phyloP scores from a whole-genome alignment of 345 rosid species.

The Viola odorata region DNA sequence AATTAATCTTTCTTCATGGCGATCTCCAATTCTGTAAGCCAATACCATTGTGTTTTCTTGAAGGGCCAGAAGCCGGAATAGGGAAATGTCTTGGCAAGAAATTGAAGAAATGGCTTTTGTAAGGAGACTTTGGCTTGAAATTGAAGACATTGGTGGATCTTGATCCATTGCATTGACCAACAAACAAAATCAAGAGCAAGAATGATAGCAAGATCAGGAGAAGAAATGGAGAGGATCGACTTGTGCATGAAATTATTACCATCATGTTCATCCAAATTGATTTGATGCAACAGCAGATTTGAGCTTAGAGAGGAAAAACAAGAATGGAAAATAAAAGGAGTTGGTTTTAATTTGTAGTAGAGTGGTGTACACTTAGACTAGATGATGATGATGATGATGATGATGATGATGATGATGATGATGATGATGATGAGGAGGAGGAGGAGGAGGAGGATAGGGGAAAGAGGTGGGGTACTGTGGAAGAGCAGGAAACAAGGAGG shows the following conservation, averaged over 20 bases:
- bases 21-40: slow-evolving; percentile 63
- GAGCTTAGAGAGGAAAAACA: not conserved
- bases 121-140: slow-evolving; percentile 30
- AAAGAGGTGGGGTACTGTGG: too few relatives aligned
- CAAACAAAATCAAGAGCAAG: slow-evolving; percentile 19
- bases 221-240: slow-evolving; percentile 15
- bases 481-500: slow-evolving; percentile 24
- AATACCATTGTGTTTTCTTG: slow-evolving; percentile 81
- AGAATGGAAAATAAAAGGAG: not conserved
- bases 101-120: slow-evolving; percentile 56
- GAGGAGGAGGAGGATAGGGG: too few relatives aligned
- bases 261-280: slow-evolving; percentile 15
- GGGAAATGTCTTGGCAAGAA: slow-evolving; percentile 79
- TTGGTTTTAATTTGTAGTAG: slow-evolving; percentile 4
- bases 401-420: too few relatives aligned
- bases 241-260: slow-evolving; percentile 30
- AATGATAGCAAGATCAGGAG: slow-evolving; percentile 11
- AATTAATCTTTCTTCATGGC: slow-evolving; percentile 22
- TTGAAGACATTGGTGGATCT: slow-evolving; percentile 43
- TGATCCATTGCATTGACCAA: slow-evolving; percentile 39
- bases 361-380: not conserved
- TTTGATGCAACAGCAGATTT: too few relatives aligned
- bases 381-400: slow-evolving; percentile 30
- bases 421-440: too few relatives aligned
- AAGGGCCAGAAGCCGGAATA: slow-evolving; percentile 85